A percentile compares a stretch with the other conserved stretches of the same genome.
Conservation (phyloP, 176 grass and related monocot genomes). For the Oryza nivara region DNA sequence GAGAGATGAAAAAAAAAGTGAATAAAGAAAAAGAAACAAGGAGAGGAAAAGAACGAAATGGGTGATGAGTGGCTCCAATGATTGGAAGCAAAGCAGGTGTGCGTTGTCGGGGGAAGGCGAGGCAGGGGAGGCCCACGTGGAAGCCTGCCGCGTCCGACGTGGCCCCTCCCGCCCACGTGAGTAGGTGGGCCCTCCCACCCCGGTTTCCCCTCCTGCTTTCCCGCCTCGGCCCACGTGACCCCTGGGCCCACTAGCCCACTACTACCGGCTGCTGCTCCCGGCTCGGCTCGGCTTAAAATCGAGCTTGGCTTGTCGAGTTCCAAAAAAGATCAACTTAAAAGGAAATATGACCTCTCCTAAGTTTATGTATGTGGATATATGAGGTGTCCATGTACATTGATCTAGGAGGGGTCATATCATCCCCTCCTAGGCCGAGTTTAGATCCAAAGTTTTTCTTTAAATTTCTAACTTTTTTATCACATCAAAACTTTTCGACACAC, state of each 20-base stretch:
- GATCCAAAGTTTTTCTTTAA: no score
- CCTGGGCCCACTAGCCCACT: background rate
- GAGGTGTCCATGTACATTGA: no score
- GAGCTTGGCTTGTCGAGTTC: no score
- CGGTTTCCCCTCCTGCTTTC: slow-evolving; percentile 41
- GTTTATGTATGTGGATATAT: no score
- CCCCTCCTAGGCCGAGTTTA: no score
- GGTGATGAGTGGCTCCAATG: background rate
- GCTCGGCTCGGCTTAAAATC: no score
- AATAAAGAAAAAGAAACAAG: background rate
- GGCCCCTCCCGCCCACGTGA: slow-evolving; percentile 33
- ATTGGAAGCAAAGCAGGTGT: background rate
- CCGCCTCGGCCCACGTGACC: slow-evolving; percentile 32
- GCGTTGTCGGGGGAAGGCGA: background rate
- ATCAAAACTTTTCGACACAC: no score
- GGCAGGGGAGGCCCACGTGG: slow-evolving; percentile 42
- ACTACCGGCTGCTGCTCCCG: background rate
- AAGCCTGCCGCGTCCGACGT: background rate
- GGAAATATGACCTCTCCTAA: no score
- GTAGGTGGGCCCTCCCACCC: background rate
- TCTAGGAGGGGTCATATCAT: no score
- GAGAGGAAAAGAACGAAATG: background rate
- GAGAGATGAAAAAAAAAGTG: no score
- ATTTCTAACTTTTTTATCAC: no score
- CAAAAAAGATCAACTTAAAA: no score